A percentile compares a stretch with the other conserved stretches of the same genome.
These are phyloP conservation scores for Boletellus sp. DNA, from an alignment of 1,284 basidiomycete species.

Conservation along the genomic window DNA sequence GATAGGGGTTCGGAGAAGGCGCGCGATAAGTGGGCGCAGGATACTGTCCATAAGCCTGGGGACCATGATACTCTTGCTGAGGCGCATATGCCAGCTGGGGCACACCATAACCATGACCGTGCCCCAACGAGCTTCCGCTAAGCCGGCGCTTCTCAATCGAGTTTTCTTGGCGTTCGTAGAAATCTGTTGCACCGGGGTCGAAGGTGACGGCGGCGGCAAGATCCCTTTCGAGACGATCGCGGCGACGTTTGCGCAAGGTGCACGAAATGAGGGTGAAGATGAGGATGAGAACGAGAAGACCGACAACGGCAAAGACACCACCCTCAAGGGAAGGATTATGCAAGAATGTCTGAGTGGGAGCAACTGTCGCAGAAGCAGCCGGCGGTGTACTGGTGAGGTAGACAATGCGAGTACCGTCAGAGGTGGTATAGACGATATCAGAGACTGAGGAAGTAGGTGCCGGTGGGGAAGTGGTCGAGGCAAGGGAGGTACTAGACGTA, in stretches of 20 bases:
- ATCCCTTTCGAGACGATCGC: constrained; percentile 39
- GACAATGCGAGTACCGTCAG: constrained; percentile 24
- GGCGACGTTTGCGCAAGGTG: constrained; percentile 47
- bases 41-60: constrained; percentile 20
- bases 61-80: constrained; percentile 18
- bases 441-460: constrained; percentile 7
- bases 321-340: constrained; percentile 60
- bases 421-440: constrained; percentile 14
- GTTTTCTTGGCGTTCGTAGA: constrained; percentile 28
- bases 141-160: constrained; percentile 35
- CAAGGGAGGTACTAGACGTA: background rate
- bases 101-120: constrained; percentile 26
- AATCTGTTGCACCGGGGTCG: constrained; percentile 40
- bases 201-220: constrained; percentile 51
- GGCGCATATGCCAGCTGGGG: constrained; percentile 18
- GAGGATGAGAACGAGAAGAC: constrained; percentile 47
- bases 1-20: constrained; percentile 10
- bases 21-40: constrained; percentile 6
- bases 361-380: constrained; percentile 17
- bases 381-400: constrained; percentile 27
- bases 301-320: constrained; percentile 53
- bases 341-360: constrained; percentile 45
- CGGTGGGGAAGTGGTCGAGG: constrained; percentile 7
- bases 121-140: constrained; percentile 37
- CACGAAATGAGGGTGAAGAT: constrained; percentile 45